Base-by-base conservation (phyloP, 2,329 filamentous ascomycete species). In the Ophiocordyceps camponoti-rufipedis region DNA sequence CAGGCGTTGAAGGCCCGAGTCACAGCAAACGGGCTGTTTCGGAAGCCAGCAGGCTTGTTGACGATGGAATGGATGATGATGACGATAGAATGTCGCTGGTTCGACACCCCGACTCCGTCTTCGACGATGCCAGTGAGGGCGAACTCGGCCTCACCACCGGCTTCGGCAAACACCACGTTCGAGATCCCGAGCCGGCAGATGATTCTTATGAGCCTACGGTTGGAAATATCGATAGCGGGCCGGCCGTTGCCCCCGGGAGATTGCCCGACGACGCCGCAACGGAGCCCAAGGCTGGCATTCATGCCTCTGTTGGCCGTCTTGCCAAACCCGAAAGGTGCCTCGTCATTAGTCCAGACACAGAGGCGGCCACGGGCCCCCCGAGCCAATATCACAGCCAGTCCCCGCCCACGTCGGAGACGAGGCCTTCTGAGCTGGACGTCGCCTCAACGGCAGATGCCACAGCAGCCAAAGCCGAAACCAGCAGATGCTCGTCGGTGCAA, bases 321-420 rank as follows among this genome's bases (percentile, higher is more conserved):
- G 33, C 33, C 35, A 39, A 39, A 18, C 16, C 35, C 11, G 35
- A 39, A 19, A 16, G 28, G 10, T 41, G 19, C 11, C 18, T 39
- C 35, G 14, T 56, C 2, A 52, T 53, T 3, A 70, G 57, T 39
- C 61, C 66, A 0, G 66, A 68, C 42, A 68, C 64, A 0, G 69
- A 70, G 38, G 59, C 56, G 0, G 54, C 60, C 2, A 70, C 67
- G 2, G 67, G 64, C 28, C 59, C 60, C 1, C 60, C 58, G 1
- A 72, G 68, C 47, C 58, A 58, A n/a, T 62, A 63, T 44, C 61
- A 59, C 14, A 74, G 65, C 43, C 65, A 67, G 46, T 71, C 70
- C 0, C 69, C 70, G 2, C 63, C 58, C 6, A 69, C 66, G 0
- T 66, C 68, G 6, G 71, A 74, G 46, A 71, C 68, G 0, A 74